Evolutionary conservation across 495 filamentous ascomycete genomes (phyloP), one percentile per base, ranked within the genome.

Genomic region (Lasiosphaeriaceae sp.): DNA sequence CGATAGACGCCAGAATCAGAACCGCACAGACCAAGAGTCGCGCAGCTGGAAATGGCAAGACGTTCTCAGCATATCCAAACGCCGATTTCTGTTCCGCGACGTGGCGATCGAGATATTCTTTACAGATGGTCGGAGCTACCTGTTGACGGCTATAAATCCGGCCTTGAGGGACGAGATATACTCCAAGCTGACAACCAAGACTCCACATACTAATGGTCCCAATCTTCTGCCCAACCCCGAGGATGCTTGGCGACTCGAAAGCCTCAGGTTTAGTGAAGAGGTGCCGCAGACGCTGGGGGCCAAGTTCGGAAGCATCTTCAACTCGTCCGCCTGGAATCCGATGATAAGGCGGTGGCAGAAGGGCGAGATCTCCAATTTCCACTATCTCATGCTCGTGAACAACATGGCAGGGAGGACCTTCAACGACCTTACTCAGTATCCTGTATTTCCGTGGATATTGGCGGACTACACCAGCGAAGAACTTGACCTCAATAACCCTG

Each of bases 391-490:
- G 95, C 81, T 96, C 45, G 83, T 98, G 67, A 98, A 98, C 65
- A 97, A 95, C 6, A 90, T 97, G 80, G 94, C 94, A 19, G 94
- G 94, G 29, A 79, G 94, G 49, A 97, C 94, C 0, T 98, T 98
- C 79, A 98, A 98, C 65, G 94, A 98, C 69, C 76, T 98, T 11
- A 98, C 94, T 1, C 95, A 97, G 60, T 98, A 98, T 64, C 94
- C 94, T 0, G 94, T 98, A 20, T 98, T 98, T 64, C 94, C 94
- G 11, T 98, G 94, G 94, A 86, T 98, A 14, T 71, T 98, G 23
- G 90, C 93, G 5, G 92, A 98, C 66, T 97, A 97, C 70, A 94
- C 90, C 4, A 96, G 92, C 67, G 89, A 96, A n/a, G 90, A 97
- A 60, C 77, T 98, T 26, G 90, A 97, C 63, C 73, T 98, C 34